A percentile compares a stretch with the other conserved stretches of the same genome.
phyloP scores from a whole-genome alignment of 2,329 filamentous ascomycete species.

The Magnaporthiopsis poae region DNA sequence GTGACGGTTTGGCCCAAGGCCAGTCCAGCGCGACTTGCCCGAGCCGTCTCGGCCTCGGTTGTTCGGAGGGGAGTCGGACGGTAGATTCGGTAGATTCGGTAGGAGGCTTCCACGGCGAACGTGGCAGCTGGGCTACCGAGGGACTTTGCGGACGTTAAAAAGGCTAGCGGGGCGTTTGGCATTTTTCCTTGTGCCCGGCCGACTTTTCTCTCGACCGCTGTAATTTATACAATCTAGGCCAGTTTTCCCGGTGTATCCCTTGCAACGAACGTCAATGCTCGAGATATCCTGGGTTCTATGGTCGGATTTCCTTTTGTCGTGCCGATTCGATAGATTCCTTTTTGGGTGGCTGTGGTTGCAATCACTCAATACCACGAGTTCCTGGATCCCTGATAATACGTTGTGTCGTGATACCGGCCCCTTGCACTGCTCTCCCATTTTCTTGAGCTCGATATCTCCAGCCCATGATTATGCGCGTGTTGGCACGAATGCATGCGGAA shows the following conservation, averaged over 20 bases:
- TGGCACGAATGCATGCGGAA: too few species aligned
- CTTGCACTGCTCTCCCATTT: too few species aligned
- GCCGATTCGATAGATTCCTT: conserved; percentile 28
- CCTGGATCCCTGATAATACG: not conserved
- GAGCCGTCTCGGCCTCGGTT: conserved; percentile 16
- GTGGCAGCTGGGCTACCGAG: not conserved
- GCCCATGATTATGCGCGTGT: too few species aligned
- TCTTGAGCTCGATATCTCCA: too few species aligned
- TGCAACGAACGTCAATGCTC: conserved; percentile 26
- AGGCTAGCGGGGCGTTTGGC: conserved; percentile 25
- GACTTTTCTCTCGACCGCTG: conserved; percentile 42
- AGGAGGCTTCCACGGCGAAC: conserved; percentile 17
- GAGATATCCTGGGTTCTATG: conserved; percentile 16
- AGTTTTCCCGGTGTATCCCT: conserved; percentile 39
- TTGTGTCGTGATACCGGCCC: too few species aligned
- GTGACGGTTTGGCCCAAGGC: conserved; percentile 9
- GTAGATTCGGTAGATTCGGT: conserved; percentile 40
- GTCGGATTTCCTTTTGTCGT: conserved; percentile 23
- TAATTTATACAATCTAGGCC: conserved; percentile 52
- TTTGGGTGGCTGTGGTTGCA: conserved; percentile 3
- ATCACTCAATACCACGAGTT: conserved; percentile 10
- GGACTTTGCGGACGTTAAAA: conserved; percentile 1
- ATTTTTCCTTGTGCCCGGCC: conserved; percentile 34
- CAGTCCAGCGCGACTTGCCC: conserved; percentile 9
- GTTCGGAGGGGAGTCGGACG: conserved; percentile 35